Evolutionary conservation across 495 filamentous ascomycete species (phyloP), one percentile per base, ranked within the genome.

Genomic region (Ascodesmis nigricans): DNA sequence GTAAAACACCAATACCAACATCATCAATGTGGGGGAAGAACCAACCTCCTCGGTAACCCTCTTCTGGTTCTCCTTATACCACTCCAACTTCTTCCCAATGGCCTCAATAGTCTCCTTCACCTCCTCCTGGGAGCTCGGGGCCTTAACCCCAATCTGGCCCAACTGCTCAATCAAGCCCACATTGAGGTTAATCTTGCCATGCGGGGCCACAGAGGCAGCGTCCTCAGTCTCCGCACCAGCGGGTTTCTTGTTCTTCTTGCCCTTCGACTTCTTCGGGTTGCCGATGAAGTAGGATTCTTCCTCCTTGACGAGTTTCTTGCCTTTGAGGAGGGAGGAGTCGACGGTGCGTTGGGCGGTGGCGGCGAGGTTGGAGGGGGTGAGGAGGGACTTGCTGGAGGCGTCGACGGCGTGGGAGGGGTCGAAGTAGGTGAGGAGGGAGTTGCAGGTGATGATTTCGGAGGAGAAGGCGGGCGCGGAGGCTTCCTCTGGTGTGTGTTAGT

Each of bases 121-220:
- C 47, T 84, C 87, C 19, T 69, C 59, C 47, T 80, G 73, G 54
- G 66, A 73, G 68, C 78, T 80, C 2, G 87, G 90, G 27, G 81
- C 73, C 33, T 87, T 74, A 44, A 93, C 66, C 52, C 73, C 73
- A 46, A 93, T 54, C 57, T 78, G 75, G 44, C 62, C 61, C 31
- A 91, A 75, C 53, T 92, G 75, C 57, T 91, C 83, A 31, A 99
- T 77, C 35, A 92, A 70, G 38, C 81, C 78, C 25, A 84, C 70
- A 42, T 73, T 80, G 46, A 84, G 69, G 58, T 74, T 84, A 66
- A 82, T 91, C 51, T 78, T 87, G 49, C 61, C 59, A 33, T 53
- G 45, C 33, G 61, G 52, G 19, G 60, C 46, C 15, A 62, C 53
- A 10, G 56, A 47, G 16, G 63, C 58, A 34, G 62, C 50, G 29